Evolutionary conservation across 331 rosid species (phyloP), one percentile per base, ranked within the genome.

Genomic region (Cydonia oblonga): DNA sequence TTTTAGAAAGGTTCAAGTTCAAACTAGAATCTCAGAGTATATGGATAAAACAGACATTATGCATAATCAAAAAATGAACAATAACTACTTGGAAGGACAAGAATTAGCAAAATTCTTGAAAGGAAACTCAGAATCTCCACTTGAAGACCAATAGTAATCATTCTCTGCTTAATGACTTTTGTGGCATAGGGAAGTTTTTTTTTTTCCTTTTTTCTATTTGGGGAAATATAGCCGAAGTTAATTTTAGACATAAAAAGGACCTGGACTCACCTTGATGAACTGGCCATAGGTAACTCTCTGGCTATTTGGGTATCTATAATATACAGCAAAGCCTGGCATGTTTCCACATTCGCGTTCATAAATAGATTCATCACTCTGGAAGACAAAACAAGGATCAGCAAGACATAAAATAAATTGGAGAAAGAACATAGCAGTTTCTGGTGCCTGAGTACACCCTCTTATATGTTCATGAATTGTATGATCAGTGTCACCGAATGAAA

Each of bases 301-400:
- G 81, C 96, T 87, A 79, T 95, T 85, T 23, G 99, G 99, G 82
- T 84, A 87, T 85, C 99, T 86, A 76, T 95, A 95, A 84, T 91
- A 95, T 57, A 95, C 97, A 51, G 99, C 97, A 82, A 95, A 95
- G 63, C 99, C 99, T 2, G 99, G 99, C 99, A 88, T 95, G 86
- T 95, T 95, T 83, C 99, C 97, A 72, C 99, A 95, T 70, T 95
- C 99, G 14, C 96, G 93, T 77, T 95, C 99, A 81, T 95, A 95
- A 73, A 95, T 72, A 76, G 99, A 85, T 84, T 95, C 99, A 78
- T 89, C 99, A 73, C 96, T 90, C 99, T 95, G 96, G 53, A 69
- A 75, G 16, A 12, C 16, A 70, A 75, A 67, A 58, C 67, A 76
- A 24, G 44, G 40, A 66, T 71, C 78, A 76, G 72, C 25, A 61